phyloP scores from a whole-genome alignment of 257 asterid genomes.

The Solanum piurae region DNA sequence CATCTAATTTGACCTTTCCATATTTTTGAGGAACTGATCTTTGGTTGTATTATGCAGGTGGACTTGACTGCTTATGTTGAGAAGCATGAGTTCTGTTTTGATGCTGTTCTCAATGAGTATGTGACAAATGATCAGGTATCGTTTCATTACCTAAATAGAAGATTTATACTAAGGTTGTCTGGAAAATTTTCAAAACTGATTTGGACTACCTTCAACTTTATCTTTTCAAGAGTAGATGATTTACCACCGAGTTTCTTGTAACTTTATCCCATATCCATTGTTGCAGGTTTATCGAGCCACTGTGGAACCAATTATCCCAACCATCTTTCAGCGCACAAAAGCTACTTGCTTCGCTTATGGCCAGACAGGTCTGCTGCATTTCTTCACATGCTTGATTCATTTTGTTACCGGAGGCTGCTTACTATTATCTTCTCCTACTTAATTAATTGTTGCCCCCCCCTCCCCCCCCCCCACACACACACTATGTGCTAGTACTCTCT shows the following conservation, averaged over 20 bases:
- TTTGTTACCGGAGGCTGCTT: background rate
- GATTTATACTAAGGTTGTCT: background rate
- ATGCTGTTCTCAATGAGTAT: conserved; percentile 88
- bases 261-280: conserved; percentile 1
- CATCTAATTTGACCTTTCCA: background rate
- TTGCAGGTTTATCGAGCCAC: conserved; percentile 81
- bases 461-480: background rate
- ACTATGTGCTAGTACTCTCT: background rate
- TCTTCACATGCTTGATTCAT: background rate
- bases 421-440: background rate
- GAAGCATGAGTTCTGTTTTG: conserved; percentile 97
- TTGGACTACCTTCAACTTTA: background rate
- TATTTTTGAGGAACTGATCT: conserved; percentile 15
- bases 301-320: conserved; percentile 97
- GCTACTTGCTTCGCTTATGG: conserved; percentile 99
- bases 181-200: background rate
- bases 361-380: conserved; percentile 67
- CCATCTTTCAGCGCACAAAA: conserved; percentile 89
- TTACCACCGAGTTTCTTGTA: background rate
- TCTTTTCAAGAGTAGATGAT: background rate
- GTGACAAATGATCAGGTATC: conserved; percentile 95
- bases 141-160: background rate
- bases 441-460: too few species aligned
- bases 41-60: conserved; percentile 46
- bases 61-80: conserved; percentile 99